Percentiles rank a stretch among this genome's conserved stretches.
These are phyloP conservation scores for Scheffersomyces quercinus DNA, from an alignment of 1,139 yeast genomes.

Conservation along the genomic window DNA sequence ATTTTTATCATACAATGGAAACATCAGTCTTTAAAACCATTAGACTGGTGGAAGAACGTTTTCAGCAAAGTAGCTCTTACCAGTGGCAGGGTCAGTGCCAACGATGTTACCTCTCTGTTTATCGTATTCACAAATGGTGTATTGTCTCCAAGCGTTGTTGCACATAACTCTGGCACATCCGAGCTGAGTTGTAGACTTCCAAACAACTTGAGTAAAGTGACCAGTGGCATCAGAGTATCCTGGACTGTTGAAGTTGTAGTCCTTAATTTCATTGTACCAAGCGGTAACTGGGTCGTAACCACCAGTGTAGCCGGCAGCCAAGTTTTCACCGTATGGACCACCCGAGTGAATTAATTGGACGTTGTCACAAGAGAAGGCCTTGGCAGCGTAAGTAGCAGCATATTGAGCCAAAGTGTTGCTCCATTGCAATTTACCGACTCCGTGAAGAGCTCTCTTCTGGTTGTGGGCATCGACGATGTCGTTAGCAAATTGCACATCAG, in stretches of 20 bases:
- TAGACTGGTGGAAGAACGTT: conserved; percentile 49
- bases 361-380: conserved; percentile 49
- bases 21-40: neutral
- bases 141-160: conserved; percentile 47
- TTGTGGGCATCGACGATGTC: conserved; percentile 52
- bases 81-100: conserved; percentile 32
- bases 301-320: conserved; percentile 53
- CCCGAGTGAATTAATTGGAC: conserved; percentile 53
- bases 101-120: conserved; percentile 60
- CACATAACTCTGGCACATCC: conserved; percentile 66
- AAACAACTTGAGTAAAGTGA: conserved; percentile 72
- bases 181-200: conserved; percentile 55
- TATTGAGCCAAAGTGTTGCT: conserved; percentile 45
- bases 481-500: conserved; percentile 1
- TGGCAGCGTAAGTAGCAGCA: conserved; percentile 48
- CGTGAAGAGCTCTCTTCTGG: conserved; percentile 54
- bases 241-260: conserved; percentile 49
- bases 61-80: conserved; percentile 42
- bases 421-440: conserved; percentile 51
- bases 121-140: conserved; percentile 68
- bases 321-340: conserved; percentile 61
- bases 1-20: neutral
- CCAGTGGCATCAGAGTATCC: conserved; percentile 49
- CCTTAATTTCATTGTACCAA: conserved; percentile 64
- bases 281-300: conserved; percentile 56